These are phyloP conservation scores for Clarireedia hainanense DNA, from an alignment of 2,329 filamentous ascomycete species.

Conservation along the genomic window DNA sequence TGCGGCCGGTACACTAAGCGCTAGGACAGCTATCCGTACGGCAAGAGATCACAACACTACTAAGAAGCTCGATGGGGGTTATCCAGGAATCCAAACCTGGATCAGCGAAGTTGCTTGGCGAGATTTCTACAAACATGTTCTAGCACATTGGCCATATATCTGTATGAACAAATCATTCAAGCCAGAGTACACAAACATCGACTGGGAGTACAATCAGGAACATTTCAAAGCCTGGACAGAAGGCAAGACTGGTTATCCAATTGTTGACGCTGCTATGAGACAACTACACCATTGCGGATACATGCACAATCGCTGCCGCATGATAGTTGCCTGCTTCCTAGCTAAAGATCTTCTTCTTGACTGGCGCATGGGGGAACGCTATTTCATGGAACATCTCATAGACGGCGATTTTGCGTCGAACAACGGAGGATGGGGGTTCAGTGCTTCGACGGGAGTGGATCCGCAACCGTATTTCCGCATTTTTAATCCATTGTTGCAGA, in stretches of 20 bases:
- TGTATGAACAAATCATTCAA: constrained; percentile 78
- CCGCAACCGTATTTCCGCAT: constrained; percentile 87
- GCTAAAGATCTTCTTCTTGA: constrained; percentile 74
- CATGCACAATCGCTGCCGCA: constrained; percentile 81
- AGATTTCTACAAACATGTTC: constrained; percentile 81
- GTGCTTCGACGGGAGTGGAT: constrained; percentile 68
- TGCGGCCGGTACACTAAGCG: constrained; percentile 58
- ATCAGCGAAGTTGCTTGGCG: constrained; percentile 80
- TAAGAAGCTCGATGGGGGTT: constrained; percentile 58
- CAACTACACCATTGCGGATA: constrained; percentile 61
- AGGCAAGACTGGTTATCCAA: constrained; percentile 70
- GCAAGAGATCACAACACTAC: constrained; percentile 57
- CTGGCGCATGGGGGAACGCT: constrained; percentile 74
- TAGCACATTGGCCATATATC: constrained; percentile 78
- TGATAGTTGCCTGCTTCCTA: constrained; percentile 76
- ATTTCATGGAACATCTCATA: constrained; percentile 66
- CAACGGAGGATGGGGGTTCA: constrained; percentile 30
- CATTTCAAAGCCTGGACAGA: constrained; percentile 68
- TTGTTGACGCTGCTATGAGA: constrained; percentile 82
- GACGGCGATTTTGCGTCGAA: constrained; percentile 31
- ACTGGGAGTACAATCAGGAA: constrained; percentile 68
- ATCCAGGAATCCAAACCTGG: constrained; percentile 61
- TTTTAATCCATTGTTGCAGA: constrained; percentile 80
- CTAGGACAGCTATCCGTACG: constrained; percentile 56
- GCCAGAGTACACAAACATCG: constrained; percentile 72